Evolutionary conservation across 495 filamentous ascomycete genomes (phyloP).

Genomic region (Penicillium desertorum): DNA sequence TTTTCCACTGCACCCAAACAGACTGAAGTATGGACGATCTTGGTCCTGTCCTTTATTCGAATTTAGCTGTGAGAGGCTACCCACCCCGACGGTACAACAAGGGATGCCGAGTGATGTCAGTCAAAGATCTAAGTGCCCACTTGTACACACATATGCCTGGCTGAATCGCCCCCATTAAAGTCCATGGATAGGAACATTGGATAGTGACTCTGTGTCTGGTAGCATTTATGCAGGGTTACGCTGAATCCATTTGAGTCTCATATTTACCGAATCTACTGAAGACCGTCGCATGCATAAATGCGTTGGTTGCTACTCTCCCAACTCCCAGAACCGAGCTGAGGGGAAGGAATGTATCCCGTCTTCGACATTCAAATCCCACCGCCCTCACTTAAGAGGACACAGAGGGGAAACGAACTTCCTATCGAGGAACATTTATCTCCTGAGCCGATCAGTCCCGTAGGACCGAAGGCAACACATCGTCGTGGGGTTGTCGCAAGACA

Average conservation of each 20-base stretch:
- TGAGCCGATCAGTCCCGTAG: constrained; percentile 51
- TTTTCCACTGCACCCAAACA: not conserved
- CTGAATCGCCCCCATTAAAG: not conserved
- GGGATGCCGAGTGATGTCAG: constrained; percentile 22
- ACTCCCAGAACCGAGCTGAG: not conserved
- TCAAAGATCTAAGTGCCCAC: not conserved
- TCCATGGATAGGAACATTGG: not conserved
- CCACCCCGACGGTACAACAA: not conserved
- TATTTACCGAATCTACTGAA: not conserved
- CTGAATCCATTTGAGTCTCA: not conserved
- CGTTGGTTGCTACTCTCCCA: not conserved
- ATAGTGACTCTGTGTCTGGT: not conserved
- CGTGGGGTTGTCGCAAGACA: constrained; percentile 46
- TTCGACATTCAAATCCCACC: constrained; percentile 66
- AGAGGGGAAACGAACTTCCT: constrained; percentile 63
- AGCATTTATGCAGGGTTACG: not conserved
- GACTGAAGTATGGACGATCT: constrained; percentile 18
- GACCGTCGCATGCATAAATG: not conserved
- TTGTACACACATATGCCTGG: not conserved
- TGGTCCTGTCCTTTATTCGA: not conserved
- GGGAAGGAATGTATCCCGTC: constrained; percentile 57
- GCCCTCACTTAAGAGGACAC: constrained; percentile 64
- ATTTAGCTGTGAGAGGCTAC: not conserved
- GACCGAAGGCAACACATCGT: constrained; percentile 63
- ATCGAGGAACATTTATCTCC: constrained; percentile 60